Base-by-base conservation (phyloP, 306 rosid genomes). In the Vigna angularis region DNA sequence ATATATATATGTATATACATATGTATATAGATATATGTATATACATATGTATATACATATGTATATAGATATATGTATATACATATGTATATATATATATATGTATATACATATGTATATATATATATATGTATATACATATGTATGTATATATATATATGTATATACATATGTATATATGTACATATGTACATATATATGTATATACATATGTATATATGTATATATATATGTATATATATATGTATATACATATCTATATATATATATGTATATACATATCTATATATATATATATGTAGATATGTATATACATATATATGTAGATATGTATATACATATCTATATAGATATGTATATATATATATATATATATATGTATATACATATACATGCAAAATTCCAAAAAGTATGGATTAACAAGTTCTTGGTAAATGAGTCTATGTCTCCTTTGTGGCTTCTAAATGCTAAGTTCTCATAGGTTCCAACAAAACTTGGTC, bases 401-500 rank as follows among this genome's bases (percentile, higher is more conserved):
- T 77, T 68, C 28, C 42, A n/a, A 11, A 61, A 28, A 50, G 17
- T 22, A 55, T 28, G 32, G 32, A 3, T 28, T 28, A 28, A 28
- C 32, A 28, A 28, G 34, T 30, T 30, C 4, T 30, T 30, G 62
- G 26, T 56, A 71, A 16, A 16, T 34, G 38, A 56, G 22, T 77
- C 32, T 66, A n/a, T 71, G 26, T 30, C 56, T 68, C 68, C 38
- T 55, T 69, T 28, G 63, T 50, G 63, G 48, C 26, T 70, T 58
- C 12, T 17, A 13, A 30, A 75, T 45, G 78, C 75, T n/a, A 62
- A 68, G 75, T 79, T 68, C 47, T 51, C 69, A 62, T 73, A 92
- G 98, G 85, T 94, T 88, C 81, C 97, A 94, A 87, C 89, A 87
- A 87, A 90, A 92, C 73, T 63, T 94, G 89, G 90, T 90, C 57